phyloP scores from a whole-genome alignment of 345 rosid genomes.

The Citrus glauca region DNA sequence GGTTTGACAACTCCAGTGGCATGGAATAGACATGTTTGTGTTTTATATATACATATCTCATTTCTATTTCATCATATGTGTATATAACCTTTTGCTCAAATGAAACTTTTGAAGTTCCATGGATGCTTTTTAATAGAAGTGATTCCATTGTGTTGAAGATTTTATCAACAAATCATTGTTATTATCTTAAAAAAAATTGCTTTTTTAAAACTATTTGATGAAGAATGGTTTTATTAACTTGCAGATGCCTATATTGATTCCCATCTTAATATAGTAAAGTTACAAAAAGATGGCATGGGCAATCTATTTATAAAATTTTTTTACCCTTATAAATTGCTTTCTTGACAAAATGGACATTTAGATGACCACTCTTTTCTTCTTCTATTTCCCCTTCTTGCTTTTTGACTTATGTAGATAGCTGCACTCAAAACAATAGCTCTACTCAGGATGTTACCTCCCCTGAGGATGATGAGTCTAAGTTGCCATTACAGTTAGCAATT shows the following conservation, averaged over 20 bases:
- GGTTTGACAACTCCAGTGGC: background rate
- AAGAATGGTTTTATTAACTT: background rate
- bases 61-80: background rate
- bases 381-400: background rate
- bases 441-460: conserved; percentile 28
- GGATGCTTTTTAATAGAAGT: background rate
- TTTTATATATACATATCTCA: too few species aligned
- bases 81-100: background rate
- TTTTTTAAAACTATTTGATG: background rate
- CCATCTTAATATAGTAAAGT: background rate
- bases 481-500: conserved; percentile 90
- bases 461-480: conserved; percentile 63
- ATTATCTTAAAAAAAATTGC: background rate
- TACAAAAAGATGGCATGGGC: background rate
- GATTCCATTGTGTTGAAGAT: background rate
- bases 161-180: background rate
- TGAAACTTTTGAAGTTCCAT: background rate
- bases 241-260: background rate
- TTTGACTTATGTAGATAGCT: conserved; percentile 27
- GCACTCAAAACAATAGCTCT: conserved; percentile 26
- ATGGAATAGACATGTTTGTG: background rate
- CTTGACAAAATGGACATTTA: background rate
- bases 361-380: background rate
- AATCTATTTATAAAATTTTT: too few species aligned
- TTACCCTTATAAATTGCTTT: background rate